Percentiles rank a stretch among this genome's conserved stretches.
phyloP scores from a whole-genome alignment of 2,329 filamentous ascomycete species.

The Pseudogymnoascus sp. region DNA sequence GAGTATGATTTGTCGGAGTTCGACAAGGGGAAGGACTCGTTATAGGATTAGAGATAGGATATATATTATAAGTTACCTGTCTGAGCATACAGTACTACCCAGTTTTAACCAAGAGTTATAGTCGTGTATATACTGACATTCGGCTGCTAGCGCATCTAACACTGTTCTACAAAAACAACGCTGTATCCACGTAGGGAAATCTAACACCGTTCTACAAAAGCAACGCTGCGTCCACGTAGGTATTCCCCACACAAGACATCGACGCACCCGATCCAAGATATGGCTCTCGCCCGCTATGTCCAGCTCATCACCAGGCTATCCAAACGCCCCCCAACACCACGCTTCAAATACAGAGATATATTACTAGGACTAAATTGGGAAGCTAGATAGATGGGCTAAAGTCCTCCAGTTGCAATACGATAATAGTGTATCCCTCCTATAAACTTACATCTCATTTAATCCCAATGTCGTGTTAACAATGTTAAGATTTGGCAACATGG shows the following conservation, averaged over 20 bases:
- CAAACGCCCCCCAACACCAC: background rate
- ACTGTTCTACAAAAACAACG: background rate
- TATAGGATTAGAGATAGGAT: conserved; percentile 6
- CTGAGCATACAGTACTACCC: background rate
- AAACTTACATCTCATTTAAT: too few relatives aligned
- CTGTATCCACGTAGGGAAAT: background rate
- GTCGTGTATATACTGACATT: background rate
- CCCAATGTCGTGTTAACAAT: too few relatives aligned
- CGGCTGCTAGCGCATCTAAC: background rate
- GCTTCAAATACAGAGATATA: background rate
- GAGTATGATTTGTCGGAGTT: conserved; percentile 81
- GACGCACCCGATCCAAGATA: background rate
- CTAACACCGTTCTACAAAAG: background rate
- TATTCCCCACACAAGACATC: background rate
- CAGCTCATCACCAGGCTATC: background rate
- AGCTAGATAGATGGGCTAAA: too few relatives aligned
- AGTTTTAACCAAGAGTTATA: background rate
- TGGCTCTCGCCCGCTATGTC: background rate
- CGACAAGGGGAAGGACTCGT: conserved; percentile 55
- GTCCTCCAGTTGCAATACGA: too few relatives aligned
- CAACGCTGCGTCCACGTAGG: background rate
- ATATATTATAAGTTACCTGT: background rate
- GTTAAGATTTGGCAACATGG: too few relatives aligned
- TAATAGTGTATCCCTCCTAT: too few relatives aligned
- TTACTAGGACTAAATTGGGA: too few relatives aligned